Conservation (phyloP, 257 asterid genomes). For the Craterostigma plantagineum region DNA sequence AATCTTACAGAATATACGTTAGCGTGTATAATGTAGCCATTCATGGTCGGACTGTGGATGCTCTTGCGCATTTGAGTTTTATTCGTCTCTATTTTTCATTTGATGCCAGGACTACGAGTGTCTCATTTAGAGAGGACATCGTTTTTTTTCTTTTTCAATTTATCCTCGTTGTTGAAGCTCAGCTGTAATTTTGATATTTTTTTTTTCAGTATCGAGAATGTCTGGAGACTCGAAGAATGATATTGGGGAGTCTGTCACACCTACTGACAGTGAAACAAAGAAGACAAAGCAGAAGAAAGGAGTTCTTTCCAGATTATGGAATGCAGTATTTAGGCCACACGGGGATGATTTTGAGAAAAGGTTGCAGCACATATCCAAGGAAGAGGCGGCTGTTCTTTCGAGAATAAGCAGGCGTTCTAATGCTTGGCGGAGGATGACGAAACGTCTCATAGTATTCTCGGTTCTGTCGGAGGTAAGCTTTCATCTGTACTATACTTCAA, state of each 20-base stretch:
- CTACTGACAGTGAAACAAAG: constrained; percentile 26
- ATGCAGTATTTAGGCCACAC: constrained; percentile 36
- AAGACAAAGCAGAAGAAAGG: constrained; percentile 52
- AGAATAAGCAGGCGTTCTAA: constrained; percentile 52
- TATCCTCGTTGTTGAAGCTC: no score
- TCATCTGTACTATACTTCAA: no score
- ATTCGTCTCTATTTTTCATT: no score
- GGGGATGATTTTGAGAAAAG: constrained; percentile 84
- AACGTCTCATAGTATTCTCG: constrained; percentile 43
- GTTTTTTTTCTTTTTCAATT: no score
- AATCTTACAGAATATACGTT: no score
- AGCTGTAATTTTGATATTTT: no score
- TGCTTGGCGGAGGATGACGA: constrained; percentile 37
- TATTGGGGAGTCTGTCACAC: constrained; percentile 22
- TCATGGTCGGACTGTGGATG: no score
- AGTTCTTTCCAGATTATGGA: constrained; percentile 55
- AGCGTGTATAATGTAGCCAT: no score
- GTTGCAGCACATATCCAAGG: constrained; percentile 70
- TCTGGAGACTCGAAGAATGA: constrained; percentile 38
- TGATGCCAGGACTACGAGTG: no score
- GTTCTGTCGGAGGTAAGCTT: constrained; percentile 54
- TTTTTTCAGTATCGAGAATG: constrained; percentile 17
- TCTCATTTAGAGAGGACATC: no score
- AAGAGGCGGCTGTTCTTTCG: constrained; percentile 60
- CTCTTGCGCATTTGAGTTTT: no score